Base-by-base conservation (phyloP, 768 basidiomycete genomes). In the Lactarius psammicola region DNA sequence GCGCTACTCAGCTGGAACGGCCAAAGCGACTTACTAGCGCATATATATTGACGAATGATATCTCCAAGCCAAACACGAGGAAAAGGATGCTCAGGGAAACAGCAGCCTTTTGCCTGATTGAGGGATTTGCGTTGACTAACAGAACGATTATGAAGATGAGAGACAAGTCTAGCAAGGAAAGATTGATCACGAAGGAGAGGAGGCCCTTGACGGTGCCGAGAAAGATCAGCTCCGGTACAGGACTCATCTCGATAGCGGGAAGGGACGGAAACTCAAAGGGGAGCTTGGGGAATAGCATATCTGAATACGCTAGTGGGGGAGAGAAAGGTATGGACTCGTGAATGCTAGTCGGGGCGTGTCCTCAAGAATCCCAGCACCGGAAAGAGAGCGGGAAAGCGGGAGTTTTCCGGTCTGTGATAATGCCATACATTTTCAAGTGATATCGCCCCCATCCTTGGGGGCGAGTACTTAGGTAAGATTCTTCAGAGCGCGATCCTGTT, bases 121-220 rank as follows among this genome's bases (percentile, higher is more conserved):
- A 34, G 9, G 67, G 60, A 28, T 56, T 61, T 26, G 59, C 34
- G 15, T 68, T 54, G 9, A 66, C 49, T 18, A 68, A 60, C 4
- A 62, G 6, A 42, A 67, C 15, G 51, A 68, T 66, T 33, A 42
- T 36, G 49, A 62, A 11, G 59, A 68, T 36, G 36, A 66, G 65
- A 60, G 60, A 55, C 8, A n/a, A 38, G 44, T 68, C 67, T 10
- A 68, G 60, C 60, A 62, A 38, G 38, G 67, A 61, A 36, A 68
- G 64, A 13, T 68, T 54, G 56, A 68, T 59, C 56, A 59, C 51
- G 51, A 66, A 62, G 23, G 60, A 61, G 23, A 68, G 60, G n/a
- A 62, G 3, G 49, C 67, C 65, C 65, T 67, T 61, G 65, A 66
- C 56, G 18, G 67, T 68, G 11, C 51, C 44, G 38, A 67, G 65